These are phyloP conservation scores for Mycosphaerella arachidis DNA, from an alignment of 2,329 filamentous ascomycete genomes.

Conservation along the genomic window DNA sequence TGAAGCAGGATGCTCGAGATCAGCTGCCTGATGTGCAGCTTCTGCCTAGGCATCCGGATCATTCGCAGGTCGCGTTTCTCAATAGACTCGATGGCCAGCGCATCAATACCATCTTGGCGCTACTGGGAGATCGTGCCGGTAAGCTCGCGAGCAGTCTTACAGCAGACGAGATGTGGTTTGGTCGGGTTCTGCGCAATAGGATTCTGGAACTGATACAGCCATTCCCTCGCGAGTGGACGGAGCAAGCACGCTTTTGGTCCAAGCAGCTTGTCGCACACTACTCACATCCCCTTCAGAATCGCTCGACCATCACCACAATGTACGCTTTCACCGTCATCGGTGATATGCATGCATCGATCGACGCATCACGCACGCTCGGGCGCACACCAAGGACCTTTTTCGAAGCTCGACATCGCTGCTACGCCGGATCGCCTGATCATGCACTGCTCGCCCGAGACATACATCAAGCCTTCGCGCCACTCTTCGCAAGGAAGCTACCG, in stretches of 20 bases:
- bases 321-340: conserved; percentile 41
- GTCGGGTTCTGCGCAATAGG: conserved; percentile 31
- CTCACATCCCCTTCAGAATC: conserved; percentile 18
- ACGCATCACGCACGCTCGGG: conserved; percentile 24
- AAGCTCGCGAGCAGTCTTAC: conserved; percentile 21
- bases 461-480: conserved; percentile 43
- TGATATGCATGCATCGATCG: conserved; percentile 30
- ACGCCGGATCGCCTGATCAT: conserved; percentile 44
- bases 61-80: conserved; percentile 32
- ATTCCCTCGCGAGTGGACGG: conserved; percentile 39
- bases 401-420: conserved; percentile 40
- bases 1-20: conserved; percentile 38
- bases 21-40: conserved; percentile 45
- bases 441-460: conserved; percentile 42
- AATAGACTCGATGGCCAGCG: conserved; percentile 32
- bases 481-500: conserved; percentile 30
- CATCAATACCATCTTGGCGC: conserved; percentile 17
- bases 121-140: conserved; percentile 20
- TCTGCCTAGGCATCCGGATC: conserved; percentile 27
- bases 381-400: conserved; percentile 45
- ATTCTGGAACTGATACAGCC: conserved; percentile 30
- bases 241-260: conserved; percentile 42
- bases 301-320: conserved; percentile 34
- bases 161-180: conserved; percentile 33
- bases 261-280: conserved; percentile 36